Base-by-base conservation (phyloP, 108 stramenopile genomes). In the Conticribra weissflogii region DNA sequence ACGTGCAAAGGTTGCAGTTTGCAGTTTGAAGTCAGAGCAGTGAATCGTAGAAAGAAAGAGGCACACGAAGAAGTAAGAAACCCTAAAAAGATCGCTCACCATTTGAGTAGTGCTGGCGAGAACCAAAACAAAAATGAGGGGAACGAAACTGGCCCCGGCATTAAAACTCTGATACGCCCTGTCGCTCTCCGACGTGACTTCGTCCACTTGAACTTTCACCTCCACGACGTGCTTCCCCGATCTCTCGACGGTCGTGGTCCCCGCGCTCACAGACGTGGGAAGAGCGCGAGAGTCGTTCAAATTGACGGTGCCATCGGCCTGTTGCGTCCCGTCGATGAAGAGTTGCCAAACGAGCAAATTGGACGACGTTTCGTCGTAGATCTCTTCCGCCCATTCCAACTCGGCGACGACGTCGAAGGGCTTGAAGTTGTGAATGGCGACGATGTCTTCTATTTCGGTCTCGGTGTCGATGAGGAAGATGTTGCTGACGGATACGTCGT, bases 71-170 rank as follows among this genome's bases (percentile, higher is more conserved):
- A 5, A 41, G 18, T 51, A 51, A 9, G 16, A 18, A 51, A 51
- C 3, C 50, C 4, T 19, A 18, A 14, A 14, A 5, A 51, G 17
- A 1, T 34, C 30, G 49, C 71, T 71, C 14, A 85, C 76, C 51
- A 72, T 66, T 12, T 74, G 54, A 15, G 78, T 73, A 16, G 74
- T 76, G 12, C 66, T 55, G 2, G 88, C 85, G 1, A 85, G 52
- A 5, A 81, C 30, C 7, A 82, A 63, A 17, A 81, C 57, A 2
- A 85, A 49, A 23, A 82, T n/a, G 34, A 85, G 61, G 0, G 87
- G 87, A 17, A 78, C 66, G 44, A 80, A 67, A 30, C 81, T 75
- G 4, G 71, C 79, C n/a, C 81, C 88, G 0, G 78, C 58, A 22
- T 34, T 54, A 54, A 77, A 87, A 34, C 71, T 72, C 71, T 85